Evolutionary conservation across 305 asterid species (phyloP), one percentile per base, ranked within the genome.

Genomic region (Andrographis paniculata): DNA sequence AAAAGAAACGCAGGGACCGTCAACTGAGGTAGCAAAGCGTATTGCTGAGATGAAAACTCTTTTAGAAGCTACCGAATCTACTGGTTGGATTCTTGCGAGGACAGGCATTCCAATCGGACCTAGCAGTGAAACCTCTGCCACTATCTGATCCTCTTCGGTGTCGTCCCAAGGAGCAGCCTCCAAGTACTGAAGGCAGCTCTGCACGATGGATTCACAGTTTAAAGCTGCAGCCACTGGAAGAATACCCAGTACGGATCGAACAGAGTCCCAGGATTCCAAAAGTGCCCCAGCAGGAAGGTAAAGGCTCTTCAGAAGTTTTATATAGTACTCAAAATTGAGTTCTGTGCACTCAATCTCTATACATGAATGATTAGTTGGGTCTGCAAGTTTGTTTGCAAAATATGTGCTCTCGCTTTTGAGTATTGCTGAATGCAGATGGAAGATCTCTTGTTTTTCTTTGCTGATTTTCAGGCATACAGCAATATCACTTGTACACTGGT

Each of bases 31-130:
- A 63, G 95, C 92, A 37, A 71, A 70, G 16, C 79, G 85, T 45
- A 84, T 56, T 0, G 92, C 88, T 1, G 93, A 73, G 42, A 84
- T 53, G 52, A 80, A 71, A 42, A 77, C 85, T 17, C 62, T 58
- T 62, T 73, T 84, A 0, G 85, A 65, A 40, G 80, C 71, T 17
- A 42, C 38, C 15, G 62, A 10, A 52, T 77, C 77, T 14, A 60
- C 58, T 0, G 78, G 81, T 49, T 65, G 71, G 62, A 70, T 64
- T 63, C 73, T 59, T 7, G 77, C 72, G 35, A 63, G 42, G 57
- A 77, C 41, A 21, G 85, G 65, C 84, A 69, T 69, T 20, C 70
- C 82, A 37, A 50, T 53, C 4, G 71, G 53, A 56, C 70, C 70
- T 39, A 62, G 55, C 31, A 31, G 57, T 38, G 56, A 42, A 57